A percentile compares a stretch with the other conserved stretches of the same genome.
These are phyloP conservation scores for Syzygium jambos DNA, from an alignment of 345 rosid genomes.

Conservation along the genomic window DNA sequence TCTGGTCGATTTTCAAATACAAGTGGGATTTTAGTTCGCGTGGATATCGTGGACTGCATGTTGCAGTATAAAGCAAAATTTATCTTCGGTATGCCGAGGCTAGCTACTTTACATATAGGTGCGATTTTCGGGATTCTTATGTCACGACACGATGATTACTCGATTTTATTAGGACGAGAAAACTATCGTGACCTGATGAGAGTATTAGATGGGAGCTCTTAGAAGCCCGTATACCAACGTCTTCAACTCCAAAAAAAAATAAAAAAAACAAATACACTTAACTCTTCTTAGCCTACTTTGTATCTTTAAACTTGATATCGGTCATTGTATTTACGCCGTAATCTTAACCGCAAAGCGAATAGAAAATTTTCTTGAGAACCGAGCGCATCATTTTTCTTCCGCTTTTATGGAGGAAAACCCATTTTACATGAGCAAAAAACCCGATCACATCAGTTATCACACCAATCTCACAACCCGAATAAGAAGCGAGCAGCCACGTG, in stretches of 20 bases:
- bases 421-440: not conserved
- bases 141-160: not conserved
- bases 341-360: not conserved
- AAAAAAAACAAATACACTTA: not conserved
- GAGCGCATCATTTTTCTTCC: not conserved
- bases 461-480: not conserved
- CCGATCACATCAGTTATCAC: not conserved
- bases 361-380: not conserved
- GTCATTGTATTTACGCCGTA: not conserved
- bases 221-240: not conserved
- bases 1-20: not conserved
- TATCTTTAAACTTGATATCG: not conserved
- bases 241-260: not conserved
- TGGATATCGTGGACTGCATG: not conserved
- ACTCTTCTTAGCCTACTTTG: not conserved
- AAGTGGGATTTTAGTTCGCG: not conserved
- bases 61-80: not conserved
- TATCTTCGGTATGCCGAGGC: not conserved
- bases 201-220: not conserved
- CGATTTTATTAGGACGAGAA: not conserved
- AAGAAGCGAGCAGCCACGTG: fast-evolving
- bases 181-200: not conserved
- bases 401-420: not conserved
- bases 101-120: not conserved
- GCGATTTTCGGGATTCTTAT: not conserved